Conservation (phyloP, 177 flowering plant species). For the Vitis hybrid region DNA sequence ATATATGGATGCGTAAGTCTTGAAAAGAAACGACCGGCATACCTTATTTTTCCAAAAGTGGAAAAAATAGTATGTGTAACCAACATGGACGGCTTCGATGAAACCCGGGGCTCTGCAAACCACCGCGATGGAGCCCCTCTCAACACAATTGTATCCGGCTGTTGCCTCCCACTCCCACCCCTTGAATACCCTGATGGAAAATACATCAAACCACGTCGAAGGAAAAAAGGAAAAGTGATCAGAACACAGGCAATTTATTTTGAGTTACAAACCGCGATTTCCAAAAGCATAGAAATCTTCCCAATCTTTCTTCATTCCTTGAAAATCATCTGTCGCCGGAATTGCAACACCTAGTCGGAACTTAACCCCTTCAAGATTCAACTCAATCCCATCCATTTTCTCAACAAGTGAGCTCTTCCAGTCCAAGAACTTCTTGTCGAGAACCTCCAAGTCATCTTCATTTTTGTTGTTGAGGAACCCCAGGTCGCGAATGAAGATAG, state of each 20-base stretch:
- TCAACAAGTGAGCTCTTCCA: conserved; percentile 64
- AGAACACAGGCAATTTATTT: not conserved
- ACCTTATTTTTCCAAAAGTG: conserved; percentile 85
- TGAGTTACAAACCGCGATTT: conserved; percentile 39
- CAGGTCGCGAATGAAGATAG: conserved; percentile 62
- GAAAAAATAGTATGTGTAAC: conserved; percentile 93
- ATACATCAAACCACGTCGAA: not conserved
- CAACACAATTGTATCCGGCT: conserved; percentile 75
- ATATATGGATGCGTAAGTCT: no score
- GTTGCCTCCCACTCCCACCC: conserved; percentile 50
- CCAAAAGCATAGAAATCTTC: conserved; percentile 65
- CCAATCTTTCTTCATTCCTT: conserved; percentile 67
- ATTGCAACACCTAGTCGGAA: conserved; percentile 50
- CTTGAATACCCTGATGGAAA: conserved; percentile 53
- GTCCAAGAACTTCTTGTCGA: conserved; percentile 60
- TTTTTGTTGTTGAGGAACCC: conserved; percentile 42
- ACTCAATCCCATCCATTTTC: conserved; percentile 75
- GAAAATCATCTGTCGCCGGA: conserved; percentile 72
- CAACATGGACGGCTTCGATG: conserved; percentile 90
- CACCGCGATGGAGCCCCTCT: conserved; percentile 84
- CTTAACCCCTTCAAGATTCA: conserved; percentile 72
- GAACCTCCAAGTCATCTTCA: conserved; percentile 23
- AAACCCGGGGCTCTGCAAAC: conserved; percentile 94
- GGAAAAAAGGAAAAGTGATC: not conserved
- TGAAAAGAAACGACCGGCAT: conserved; percentile 6